Evolutionary conservation across 1,284 basidiomycete genomes (phyloP).

Genomic region (Trichosporon inkin): DNA sequence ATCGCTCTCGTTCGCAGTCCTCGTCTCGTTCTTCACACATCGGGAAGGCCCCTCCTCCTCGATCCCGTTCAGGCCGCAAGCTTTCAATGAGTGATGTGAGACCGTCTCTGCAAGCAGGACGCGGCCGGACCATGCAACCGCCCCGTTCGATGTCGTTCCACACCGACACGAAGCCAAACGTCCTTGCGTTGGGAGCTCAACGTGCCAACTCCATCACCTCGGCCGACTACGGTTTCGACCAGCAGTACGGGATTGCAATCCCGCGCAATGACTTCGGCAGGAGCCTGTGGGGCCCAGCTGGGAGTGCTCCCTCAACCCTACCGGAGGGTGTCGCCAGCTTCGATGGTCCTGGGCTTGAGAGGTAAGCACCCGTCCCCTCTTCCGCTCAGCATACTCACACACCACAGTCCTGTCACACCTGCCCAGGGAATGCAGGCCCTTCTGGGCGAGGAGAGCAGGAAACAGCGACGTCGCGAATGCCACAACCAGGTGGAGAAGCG

Average conservation of each 20-base stretch:
- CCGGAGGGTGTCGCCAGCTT: slow-evolving; percentile 27
- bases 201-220: slow-evolving; percentile 19
- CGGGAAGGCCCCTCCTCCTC: slow-evolving; percentile 34
- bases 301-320: slow-evolving; percentile 29
- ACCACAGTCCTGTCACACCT: slow-evolving; percentile 37
- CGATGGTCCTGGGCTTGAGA: slow-evolving; percentile 28
- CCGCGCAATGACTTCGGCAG: slow-evolving; percentile 21
- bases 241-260: slow-evolving; percentile 33
- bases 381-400: neutral
- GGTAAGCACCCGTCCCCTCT: slow-evolving; percentile 9
- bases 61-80: slow-evolving; percentile 32
- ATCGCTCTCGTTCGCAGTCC: slow-evolving; percentile 37
- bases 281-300: slow-evolving; percentile 19
- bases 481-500: slow-evolving; percentile 49
- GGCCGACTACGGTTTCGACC: slow-evolving; percentile 16
- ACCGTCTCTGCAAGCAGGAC: slow-evolving; percentile 20
- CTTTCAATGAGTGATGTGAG: slow-evolving; percentile 40
- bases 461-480: slow-evolving; percentile 43
- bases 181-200: slow-evolving; percentile 15
- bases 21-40: slow-evolving; percentile 32
- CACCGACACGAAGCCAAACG: slow-evolving; percentile 18
- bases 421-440: slow-evolving; percentile 26
- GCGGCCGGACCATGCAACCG: slow-evolving; percentile 22
- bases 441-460: slow-evolving; percentile 35
- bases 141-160: slow-evolving; percentile 25